Base-by-base conservation (phyloP, 805 yeast species). In the Candida patagonica region DNA sequence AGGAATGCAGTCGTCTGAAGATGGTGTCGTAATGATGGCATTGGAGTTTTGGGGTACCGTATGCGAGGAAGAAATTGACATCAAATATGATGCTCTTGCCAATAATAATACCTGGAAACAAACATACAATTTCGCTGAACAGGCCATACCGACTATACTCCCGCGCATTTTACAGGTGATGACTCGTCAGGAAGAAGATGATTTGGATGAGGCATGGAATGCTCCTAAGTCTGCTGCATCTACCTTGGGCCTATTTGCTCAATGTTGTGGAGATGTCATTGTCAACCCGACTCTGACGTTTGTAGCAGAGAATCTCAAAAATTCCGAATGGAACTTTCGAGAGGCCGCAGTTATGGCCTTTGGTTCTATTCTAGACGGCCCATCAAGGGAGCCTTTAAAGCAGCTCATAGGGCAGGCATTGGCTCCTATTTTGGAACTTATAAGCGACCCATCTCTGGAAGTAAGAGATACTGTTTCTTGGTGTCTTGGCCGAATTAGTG, bases 281-380 rank as follows among this genome's bases (percentile, higher is more conserved):
- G 85, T 89, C 32, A 83, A 78, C 47, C 89, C 94, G 30, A 83
- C 95, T 4, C 63, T 92, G 47, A 72, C 70, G 41, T 92, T 87
- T 66, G 96, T 92, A 24, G 88, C 80, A 51, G 68, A 73, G 34
- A 82, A 84, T 56, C 72, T 92, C 40, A 60, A 61, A 2, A 65
- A 73, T 15, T 52, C 63, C 12, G 65, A 68, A 42, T 92, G 98
- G 98, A 76, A 92, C 62, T 65, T 75, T 41, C 79, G 95, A 53
- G 98, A 92, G 65, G 97, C 97, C 20, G 94, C 97, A 1, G 96
- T 92, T 5, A 92, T 92, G 98, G 96, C 98, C 0, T 92, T 92
- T 59, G 98, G 98, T 25, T 87, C 96, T 9, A 85, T 92, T 44
- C 70, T 92, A 52, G 97, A 87, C 52, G 98, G 98, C 16, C 96